Percentiles rank a stretch among this genome's conserved stretches.
Conservation (phyloP, 345 rosid genomes). For the Lagerstroemia speciosa region DNA sequence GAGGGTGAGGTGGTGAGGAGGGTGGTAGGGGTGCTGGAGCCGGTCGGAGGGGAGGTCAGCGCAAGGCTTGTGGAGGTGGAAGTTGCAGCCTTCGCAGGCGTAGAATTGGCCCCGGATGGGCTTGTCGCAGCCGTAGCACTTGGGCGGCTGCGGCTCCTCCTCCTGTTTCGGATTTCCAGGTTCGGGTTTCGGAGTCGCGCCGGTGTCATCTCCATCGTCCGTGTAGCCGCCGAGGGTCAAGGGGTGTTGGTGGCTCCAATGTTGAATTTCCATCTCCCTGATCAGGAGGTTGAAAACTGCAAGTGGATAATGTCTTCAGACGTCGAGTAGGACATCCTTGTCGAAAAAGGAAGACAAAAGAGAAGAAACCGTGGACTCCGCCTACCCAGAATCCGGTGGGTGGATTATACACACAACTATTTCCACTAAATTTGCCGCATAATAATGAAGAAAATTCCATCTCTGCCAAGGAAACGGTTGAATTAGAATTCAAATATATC, state of each 20-base stretch:
- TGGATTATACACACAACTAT: too few species aligned
- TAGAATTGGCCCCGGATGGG: neutral
- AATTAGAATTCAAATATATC: too few species aligned
- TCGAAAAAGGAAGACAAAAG: too few species aligned
- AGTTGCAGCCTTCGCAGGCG: conserved; percentile 3
- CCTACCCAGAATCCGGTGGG: too few species aligned
- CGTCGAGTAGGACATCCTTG: too few species aligned
- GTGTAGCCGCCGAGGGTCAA: neutral
- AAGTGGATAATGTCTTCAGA: too few species aligned
- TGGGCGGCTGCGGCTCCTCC: neutral
- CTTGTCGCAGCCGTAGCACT: conserved; percentile 3
- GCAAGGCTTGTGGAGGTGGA: conserved; percentile 2
- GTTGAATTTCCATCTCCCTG: neutral
- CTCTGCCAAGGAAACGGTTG: too few species aligned
- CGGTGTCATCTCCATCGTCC: neutral
- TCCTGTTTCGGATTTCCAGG: neutral
- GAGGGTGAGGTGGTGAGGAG: conserved; percentile 1
- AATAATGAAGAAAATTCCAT: too few species aligned
- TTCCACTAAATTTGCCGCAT: too few species aligned
- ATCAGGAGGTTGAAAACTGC: too few species aligned
- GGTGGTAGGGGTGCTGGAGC: conserved; percentile 3
- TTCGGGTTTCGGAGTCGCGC: neutral
- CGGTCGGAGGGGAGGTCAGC: neutral
- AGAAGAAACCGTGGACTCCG: too few species aligned
- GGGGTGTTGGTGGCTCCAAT: conserved; percentile 5